Conservation (phyloP, 2,329 filamentous ascomycete species). For the Hymenoscyphus repandus region DNA sequence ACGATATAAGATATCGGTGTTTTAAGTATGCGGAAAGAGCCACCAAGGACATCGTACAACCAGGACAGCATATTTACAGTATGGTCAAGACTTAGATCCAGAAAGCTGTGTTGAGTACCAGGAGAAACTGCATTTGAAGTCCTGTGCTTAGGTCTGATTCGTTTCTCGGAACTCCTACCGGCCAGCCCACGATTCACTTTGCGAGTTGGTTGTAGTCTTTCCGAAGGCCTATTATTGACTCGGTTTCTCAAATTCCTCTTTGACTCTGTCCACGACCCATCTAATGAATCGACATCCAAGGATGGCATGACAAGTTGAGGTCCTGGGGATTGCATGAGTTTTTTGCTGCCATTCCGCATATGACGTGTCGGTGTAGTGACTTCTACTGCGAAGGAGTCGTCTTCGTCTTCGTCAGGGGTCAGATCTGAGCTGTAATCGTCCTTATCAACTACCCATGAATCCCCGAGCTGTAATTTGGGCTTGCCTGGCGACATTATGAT, state of each 20-base stretch:
- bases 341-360: conserved; percentile 8
- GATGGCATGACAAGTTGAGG: conserved; percentile 32
- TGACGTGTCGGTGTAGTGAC: conserved; percentile 14
- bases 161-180: conserved; percentile 22
- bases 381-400: conserved; percentile 12
- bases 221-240: conserved; percentile 10
- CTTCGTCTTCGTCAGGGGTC: conserved; percentile 18
- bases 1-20: conserved; percentile 58
- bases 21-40: conserved; percentile 58
- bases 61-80: conserved; percentile 36
- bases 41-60: conserved; percentile 48
- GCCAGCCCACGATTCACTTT: conserved; percentile 11
- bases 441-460: conserved; percentile 31
- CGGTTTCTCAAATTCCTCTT: conserved; percentile 17
- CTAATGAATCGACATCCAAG: conserved; percentile 26
- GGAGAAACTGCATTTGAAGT: background rate
- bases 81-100: conserved; percentile 22
- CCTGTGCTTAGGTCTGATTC: conserved; percentile 7
- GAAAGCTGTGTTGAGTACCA: conserved; percentile 12
- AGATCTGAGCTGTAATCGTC: conserved; percentile 20
- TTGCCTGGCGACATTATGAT: conserved; percentile 19
- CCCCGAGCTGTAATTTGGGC: conserved; percentile 22
- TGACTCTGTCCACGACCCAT: conserved; percentile 26
- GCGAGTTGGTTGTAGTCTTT: conserved; percentile 14
- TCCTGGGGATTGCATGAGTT: conserved; percentile 24